phyloP scores from a whole-genome alignment of 129 eudicot species.

The Helianthus tuberosus region DNA sequence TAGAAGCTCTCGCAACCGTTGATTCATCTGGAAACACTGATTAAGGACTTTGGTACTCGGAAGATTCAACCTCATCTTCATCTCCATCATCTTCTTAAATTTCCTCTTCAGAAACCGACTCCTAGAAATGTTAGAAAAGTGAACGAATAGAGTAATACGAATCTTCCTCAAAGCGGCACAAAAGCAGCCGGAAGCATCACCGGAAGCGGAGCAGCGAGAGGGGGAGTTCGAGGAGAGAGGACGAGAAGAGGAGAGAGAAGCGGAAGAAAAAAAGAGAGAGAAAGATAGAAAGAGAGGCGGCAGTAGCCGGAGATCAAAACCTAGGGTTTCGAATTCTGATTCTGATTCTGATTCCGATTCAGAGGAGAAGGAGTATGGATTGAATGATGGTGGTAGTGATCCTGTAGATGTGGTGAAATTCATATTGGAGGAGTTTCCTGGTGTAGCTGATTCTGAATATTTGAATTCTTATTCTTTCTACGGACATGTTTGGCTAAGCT shows the following conservation, averaged over 20 bases:
- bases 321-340: conserved; percentile 35
- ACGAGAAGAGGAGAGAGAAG: conserved; percentile 39
- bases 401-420: conserved; percentile 65
- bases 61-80: conserved; percentile 41
- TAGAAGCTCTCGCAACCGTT: too few relatives aligned
- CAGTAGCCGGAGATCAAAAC: conserved; percentile 37
- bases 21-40: neutral
- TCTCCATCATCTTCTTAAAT: conserved; percentile 30
- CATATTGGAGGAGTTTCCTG: conserved; percentile 77
- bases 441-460: conserved; percentile 67
- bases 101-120: conserved; percentile 36
- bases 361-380: conserved; percentile 38
- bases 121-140: too few relatives aligned
- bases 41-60: conserved; percentile 4
- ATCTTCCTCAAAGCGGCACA: conserved; percentile 45
- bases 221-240: conserved; percentile 46
- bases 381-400: conserved; percentile 30
- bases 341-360: conserved; percentile 44
- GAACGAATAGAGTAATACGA: too few relatives aligned
- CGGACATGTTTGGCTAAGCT: too few relatives aligned
- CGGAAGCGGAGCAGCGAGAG: conserved; percentile 44
- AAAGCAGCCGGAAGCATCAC: conserved; percentile 49
- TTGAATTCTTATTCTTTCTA: too few relatives aligned
- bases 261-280: conserved; percentile 46
- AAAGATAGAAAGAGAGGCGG: conserved; percentile 34